Base-by-base conservation (phyloP, 2,329 filamentous ascomycete genomes). In the Rhytidhysteron rufulum region DNA sequence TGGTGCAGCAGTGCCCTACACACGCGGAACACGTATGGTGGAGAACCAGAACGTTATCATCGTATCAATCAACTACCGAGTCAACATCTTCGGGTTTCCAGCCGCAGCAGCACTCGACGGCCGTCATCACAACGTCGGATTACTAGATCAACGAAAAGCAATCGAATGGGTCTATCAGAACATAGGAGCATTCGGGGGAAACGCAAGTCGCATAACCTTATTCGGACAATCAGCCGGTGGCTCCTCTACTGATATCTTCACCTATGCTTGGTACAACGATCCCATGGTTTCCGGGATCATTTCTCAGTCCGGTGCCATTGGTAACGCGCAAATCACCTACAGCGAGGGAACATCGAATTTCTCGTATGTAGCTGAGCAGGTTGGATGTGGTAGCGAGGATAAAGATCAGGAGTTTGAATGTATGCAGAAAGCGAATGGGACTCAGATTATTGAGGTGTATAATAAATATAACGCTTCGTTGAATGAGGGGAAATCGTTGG, bases 201-300 rank as follows among this genome's bases (percentile, higher is more conserved):
- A 65, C 38, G 45, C 57, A 5, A 35, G 32, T 31, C 31, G 48
- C 10, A 63, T 65, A 38, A 57, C 47, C 6, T 42, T 62, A 11
- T 62, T 53, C 43, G 59, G 59, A 4, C 54, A 61, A 20, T 49
- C 49, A 8, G 54, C 55, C 20, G 57, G 57, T 15, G 51, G 53
- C 21, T 51, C 61, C 2, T 45, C 60, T 1, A 65, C 66, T 0
- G 70, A 74, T 43, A 69, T 67, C 48, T 70, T 66, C 57, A 56
- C 65, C 0, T 75, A 70, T 34, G 66, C 71, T 0, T 72, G 67
- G 31, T 39, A 36, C 4, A 34, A 66, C 0, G 66, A 74, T 22
- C 69, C 72, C n/a, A 74, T 75, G 13, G 63, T 62, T 27, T 50
- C 57, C 6, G 69, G 60, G 5, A 50, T 71, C n/a, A 68, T 74